Conservation (phyloP, 129 eudicot genomes). For the Calendula officinalis region DNA sequence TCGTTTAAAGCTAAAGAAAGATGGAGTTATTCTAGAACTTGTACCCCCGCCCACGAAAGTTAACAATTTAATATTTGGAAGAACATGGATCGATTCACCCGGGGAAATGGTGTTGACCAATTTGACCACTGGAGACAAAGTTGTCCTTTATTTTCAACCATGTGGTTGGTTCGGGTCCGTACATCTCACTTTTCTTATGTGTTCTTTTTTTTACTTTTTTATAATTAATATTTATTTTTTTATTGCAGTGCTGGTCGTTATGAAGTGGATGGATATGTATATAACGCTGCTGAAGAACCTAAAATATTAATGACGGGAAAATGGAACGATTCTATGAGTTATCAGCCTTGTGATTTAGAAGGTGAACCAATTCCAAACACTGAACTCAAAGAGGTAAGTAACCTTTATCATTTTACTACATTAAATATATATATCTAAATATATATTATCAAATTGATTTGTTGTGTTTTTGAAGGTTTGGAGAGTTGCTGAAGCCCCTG, state of each 20-base stretch:
- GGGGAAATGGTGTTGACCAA: constrained; percentile 94
- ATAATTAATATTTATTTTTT: not conserved
- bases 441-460: too few species aligned
- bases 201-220: not conserved
- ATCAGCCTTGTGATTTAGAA: constrained; percentile 89
- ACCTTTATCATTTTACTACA: not conserved
- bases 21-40: constrained; percentile 73
- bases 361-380: constrained; percentile 91
- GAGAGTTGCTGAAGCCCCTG: constrained; percentile 68
- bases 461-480: constrained; percentile 60
- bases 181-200: not conserved
- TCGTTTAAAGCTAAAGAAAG: constrained; percentile 67
- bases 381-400: constrained; percentile 88
- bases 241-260: constrained; percentile 76
- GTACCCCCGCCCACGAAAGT: constrained; percentile 95
- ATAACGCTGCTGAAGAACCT: constrained; percentile 83
- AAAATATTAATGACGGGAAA: constrained; percentile 91
- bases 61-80: constrained; percentile 87
- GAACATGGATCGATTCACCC: constrained; percentile 99
- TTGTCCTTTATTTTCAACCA: constrained; percentile 83
- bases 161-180: constrained; percentile 97
- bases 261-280: constrained; percentile 97
- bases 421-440: not conserved
- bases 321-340: constrained; percentile 88
- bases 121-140: constrained; percentile 93